Conservation (phyloP, 768 basidiomycete genomes). For the Strobilomyces confusus region DNA sequence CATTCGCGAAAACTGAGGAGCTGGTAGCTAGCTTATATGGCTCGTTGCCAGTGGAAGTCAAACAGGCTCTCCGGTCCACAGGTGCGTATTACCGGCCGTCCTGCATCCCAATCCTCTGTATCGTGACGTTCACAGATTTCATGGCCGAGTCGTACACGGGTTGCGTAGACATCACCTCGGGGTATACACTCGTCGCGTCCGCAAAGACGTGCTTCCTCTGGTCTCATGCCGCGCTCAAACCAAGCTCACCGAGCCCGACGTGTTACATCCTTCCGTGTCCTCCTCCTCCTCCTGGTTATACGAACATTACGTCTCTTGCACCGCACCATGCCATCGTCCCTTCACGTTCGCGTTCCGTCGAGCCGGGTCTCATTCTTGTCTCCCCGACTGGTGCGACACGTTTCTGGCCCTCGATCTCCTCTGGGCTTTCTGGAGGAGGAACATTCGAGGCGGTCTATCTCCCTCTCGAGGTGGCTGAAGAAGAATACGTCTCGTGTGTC, state of each 20-base stretch:
- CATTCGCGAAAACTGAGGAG: constrained; percentile 75
- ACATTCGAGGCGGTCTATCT: constrained; percentile 49
- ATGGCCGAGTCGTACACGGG: constrained; percentile 64
- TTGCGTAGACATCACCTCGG: constrained; percentile 65
- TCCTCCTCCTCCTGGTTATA: constrained; percentile 34
- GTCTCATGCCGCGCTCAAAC: constrained; percentile 73
- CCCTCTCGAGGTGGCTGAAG: constrained; percentile 39
- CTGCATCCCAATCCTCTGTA: not conserved
- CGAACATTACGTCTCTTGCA: constrained; percentile 50
- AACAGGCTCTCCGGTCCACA: constrained; percentile 63
- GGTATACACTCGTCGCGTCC: constrained; percentile 71
- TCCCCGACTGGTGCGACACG: constrained; percentile 68
- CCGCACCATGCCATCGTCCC: constrained; percentile 58
- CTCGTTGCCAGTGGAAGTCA: constrained; percentile 67
- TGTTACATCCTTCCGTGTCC: constrained; percentile 84
- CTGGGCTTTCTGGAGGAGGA: constrained; percentile 77
- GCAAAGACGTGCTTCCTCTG: constrained; percentile 71
- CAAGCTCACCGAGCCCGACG: constrained; percentile 53
- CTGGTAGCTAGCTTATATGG: constrained; percentile 65
- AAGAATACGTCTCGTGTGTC: constrained; percentile 68
- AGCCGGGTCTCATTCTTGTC: constrained; percentile 84
- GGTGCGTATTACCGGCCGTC: constrained; percentile 35
- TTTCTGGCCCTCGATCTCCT: constrained; percentile 85
- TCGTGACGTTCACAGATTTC: constrained; percentile 53
- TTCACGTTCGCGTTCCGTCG: constrained; percentile 44